Evolutionary conservation across 192 early-diverging fungal species (phyloP).

Genomic region (Kickxella alabastrina): DNA sequence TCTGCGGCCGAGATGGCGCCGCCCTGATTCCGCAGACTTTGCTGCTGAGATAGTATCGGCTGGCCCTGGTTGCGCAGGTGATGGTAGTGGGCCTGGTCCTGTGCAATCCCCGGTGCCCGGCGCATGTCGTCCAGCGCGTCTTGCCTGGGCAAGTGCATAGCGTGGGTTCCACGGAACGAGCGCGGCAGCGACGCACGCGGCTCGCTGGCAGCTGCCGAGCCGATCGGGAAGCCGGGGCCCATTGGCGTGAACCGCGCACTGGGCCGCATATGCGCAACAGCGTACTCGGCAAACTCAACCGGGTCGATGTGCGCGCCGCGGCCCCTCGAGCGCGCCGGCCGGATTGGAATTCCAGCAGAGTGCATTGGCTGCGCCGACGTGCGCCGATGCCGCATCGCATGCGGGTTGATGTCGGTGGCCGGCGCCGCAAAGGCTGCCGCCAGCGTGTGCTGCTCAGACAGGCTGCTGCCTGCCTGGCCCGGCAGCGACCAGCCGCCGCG

Average conservation of each 20-base stretch:
- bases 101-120: too few species aligned
- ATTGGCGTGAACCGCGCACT: slow-evolving; percentile 40
- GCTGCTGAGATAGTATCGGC: too few species aligned
- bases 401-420: slow-evolving; percentile 13
- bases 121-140: slow-evolving; percentile 1
- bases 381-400: slow-evolving; percentile 31
- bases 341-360: slow-evolving; percentile 22
- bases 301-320: slow-evolving; percentile 27
- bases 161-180: slow-evolving; percentile 15
- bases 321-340: slow-evolving; percentile 16
- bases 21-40: too few species aligned
- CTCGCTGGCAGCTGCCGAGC: slow-evolving; percentile 20
- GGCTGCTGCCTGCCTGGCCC: slow-evolving; percentile 17
- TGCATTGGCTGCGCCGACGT: slow-evolving; percentile 19
- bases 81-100: too few species aligned
- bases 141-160: slow-evolving; percentile 1
- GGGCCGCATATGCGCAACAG: slow-evolving; percentile 33
- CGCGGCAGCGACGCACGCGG: slow-evolving; percentile 30
- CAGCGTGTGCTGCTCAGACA: slow-evolving; percentile 17
- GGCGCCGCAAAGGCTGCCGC: slow-evolving; percentile 9
- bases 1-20: too few species aligned
- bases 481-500: slow-evolving; percentile 41
- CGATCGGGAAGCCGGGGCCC: slow-evolving; percentile 26
- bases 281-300: slow-evolving; percentile 39
- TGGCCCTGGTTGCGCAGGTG: too few species aligned